Conservation (phyloP, 202 grass and related monocot genomes). For the Digitaria exilis region DNA sequence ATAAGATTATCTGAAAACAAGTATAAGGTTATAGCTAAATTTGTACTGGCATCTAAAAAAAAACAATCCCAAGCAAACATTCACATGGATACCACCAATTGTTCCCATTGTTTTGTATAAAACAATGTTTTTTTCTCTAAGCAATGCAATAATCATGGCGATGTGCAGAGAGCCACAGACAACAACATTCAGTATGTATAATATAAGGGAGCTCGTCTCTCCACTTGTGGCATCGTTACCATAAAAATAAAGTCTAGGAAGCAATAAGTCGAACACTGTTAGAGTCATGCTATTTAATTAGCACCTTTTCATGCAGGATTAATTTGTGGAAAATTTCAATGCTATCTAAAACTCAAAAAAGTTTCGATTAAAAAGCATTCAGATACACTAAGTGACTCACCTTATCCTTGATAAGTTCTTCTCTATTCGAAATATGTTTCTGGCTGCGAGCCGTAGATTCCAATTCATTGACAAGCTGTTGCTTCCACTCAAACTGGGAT, state of each 20-base stretch:
- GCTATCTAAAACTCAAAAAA: not conserved
- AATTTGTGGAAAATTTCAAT: not conserved
- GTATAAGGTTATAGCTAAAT: constrained; percentile 19
- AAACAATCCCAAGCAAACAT: not conserved
- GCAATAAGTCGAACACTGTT: not conserved
- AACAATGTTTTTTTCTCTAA: not conserved
- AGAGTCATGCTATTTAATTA: not conserved
- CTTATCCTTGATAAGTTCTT: constrained; percentile 91
- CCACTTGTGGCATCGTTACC: not conserved
- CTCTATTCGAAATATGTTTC: constrained; percentile 61
- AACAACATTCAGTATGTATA: not conserved
- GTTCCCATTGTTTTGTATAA: not conserved
- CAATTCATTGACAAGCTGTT: constrained; percentile 70
- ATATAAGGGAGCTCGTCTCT: not conserved
- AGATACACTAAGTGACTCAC: constrained; percentile 35
- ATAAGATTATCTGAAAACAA: constrained; percentile 74
- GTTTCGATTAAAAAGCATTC: not conserved
- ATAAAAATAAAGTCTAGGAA: not conserved
- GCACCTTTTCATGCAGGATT: not conserved
- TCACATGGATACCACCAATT: not conserved
- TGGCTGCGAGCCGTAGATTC: constrained; percentile 54
- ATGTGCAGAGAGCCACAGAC: not conserved
- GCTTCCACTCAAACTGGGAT: constrained; percentile 87
- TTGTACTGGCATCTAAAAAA: not conserved
- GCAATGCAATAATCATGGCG: not conserved